Evolutionary conservation across 345 rosid species (phyloP).

Genomic region (Salix brachista): DNA sequence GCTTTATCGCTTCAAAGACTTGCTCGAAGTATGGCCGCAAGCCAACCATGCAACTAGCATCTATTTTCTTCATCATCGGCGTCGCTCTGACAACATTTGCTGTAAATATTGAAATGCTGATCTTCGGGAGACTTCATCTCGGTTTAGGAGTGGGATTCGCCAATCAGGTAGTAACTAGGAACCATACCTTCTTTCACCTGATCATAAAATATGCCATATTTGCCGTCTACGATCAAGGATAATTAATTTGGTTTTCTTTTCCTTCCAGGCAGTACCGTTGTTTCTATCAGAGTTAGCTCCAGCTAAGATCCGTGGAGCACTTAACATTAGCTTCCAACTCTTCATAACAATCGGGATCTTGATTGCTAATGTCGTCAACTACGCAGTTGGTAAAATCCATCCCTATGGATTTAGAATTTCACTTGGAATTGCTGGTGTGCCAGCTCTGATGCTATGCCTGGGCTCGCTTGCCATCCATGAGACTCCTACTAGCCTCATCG

Average conservation of each 20-base stretch:
- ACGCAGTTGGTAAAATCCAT: constrained; percentile 24
- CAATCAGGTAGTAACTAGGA: constrained; percentile 44
- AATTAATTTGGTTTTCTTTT: background rate
- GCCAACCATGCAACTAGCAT: constrained; percentile 51
- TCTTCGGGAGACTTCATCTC: constrained; percentile 54
- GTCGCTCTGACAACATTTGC: constrained; percentile 49
- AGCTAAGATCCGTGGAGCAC: constrained; percentile 53
- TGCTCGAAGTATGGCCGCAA: constrained; percentile 46
- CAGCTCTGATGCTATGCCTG: constrained; percentile 46
- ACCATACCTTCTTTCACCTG: too few species aligned
- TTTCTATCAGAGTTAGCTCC: constrained; percentile 83
- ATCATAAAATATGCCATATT: too few species aligned
- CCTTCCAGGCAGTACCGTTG: constrained; percentile 59
- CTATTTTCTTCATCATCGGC: constrained; percentile 55
- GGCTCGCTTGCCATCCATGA: constrained; percentile 57
- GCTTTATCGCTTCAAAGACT: constrained; percentile 39
- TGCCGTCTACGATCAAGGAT: too few species aligned
- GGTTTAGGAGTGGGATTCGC: constrained; percentile 73
- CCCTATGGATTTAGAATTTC: constrained; percentile 61
- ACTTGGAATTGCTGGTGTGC: constrained; percentile 58
- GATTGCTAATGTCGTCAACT: constrained; percentile 47
- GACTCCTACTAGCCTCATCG: constrained; percentile 62
- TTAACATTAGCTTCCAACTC: constrained; percentile 60
- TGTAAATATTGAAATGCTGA: constrained; percentile 46
- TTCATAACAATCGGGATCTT: constrained; percentile 71